Conservation (phyloP, 2,329 filamentous ascomycete genomes). For the Helotiales sp. region DNA sequence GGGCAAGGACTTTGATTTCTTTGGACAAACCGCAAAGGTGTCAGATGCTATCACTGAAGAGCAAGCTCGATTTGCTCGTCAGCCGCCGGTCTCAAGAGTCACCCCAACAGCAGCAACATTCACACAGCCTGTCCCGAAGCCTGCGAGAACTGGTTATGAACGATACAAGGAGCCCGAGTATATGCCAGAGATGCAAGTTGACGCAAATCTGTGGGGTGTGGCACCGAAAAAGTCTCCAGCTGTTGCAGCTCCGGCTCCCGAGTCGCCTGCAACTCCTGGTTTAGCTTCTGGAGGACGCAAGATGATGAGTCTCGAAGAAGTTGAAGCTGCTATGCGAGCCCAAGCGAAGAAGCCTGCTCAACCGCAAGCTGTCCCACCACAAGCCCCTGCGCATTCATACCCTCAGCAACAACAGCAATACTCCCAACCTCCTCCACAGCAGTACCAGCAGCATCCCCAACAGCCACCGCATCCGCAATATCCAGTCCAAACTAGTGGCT, state of each 20-base stretch:
- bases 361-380: slow-evolving; percentile 29
- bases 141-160: slow-evolving; percentile 82
- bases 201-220: slow-evolving; percentile 89
- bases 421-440: slow-evolving; percentile 25
- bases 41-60: slow-evolving; percentile 87
- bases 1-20: slow-evolving; percentile 97
- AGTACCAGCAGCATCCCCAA: slow-evolving; percentile 25
- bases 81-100: slow-evolving; percentile 59
- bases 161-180: slow-evolving; percentile 84
- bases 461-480: slow-evolving; percentile 28
- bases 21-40: slow-evolving; percentile 86
- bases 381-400: slow-evolving; percentile 10
- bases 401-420: slow-evolving; percentile 19
- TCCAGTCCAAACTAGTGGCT: slow-evolving; percentile 25
- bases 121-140: slow-evolving; percentile 51
- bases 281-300: slow-evolving; percentile 56
- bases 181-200: slow-evolving; percentile 86
- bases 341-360: slow-evolving; percentile 57
- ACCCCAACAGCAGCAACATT: slow-evolving; percentile 40
- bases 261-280: slow-evolving; percentile 34
- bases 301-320: slow-evolving; percentile 94
- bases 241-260: slow-evolving; percentile 30
- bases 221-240: slow-evolving; percentile 55
- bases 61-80: slow-evolving; percentile 78
- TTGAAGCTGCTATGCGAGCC: slow-evolving; percentile 86